Evolutionary conservation across 2,329 filamentous ascomycete species (phyloP).

Genomic region (Ophiostoma montium): DNA sequence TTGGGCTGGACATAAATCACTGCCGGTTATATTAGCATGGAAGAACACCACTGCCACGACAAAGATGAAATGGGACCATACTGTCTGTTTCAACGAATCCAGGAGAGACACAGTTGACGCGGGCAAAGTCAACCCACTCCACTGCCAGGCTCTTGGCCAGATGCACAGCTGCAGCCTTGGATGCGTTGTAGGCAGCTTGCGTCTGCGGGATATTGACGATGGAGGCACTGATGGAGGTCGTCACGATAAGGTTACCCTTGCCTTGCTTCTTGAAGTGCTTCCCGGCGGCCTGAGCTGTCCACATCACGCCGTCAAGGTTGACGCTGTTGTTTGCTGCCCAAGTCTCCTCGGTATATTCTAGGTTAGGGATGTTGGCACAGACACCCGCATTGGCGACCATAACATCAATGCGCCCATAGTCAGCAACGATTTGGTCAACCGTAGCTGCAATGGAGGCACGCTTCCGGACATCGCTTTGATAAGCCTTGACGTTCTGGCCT

Average conservation of each 20-base stretch:
- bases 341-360: constrained; percentile 41
- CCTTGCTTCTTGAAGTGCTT: constrained; percentile 44
- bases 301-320: constrained; percentile 6
- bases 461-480: constrained; percentile 45
- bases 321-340: constrained; percentile 2
- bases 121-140: constrained; percentile 64
- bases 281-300: constrained; percentile 36
- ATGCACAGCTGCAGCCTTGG: constrained; percentile 49
- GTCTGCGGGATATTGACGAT: constrained; percentile 65
- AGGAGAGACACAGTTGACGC: constrained; percentile 35
- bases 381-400: constrained; percentile 71
- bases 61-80: neutral
- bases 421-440: constrained; percentile 38
- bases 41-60: neutral
- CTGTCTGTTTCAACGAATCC: constrained; percentile 30
- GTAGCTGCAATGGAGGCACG: constrained; percentile 34
- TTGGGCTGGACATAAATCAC: constrained; percentile 53
- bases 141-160: constrained; percentile 55
- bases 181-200: constrained; percentile 58
- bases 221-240: constrained; percentile 62
- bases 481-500: constrained; percentile 25
- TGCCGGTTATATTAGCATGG: neutral
- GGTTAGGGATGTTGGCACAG: constrained; percentile 54
- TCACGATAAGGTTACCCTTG: constrained; percentile 59
- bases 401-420: constrained; percentile 61